phyloP scores from a whole-genome alignment of 345 rosid species.

The Theobroma cacao region DNA sequence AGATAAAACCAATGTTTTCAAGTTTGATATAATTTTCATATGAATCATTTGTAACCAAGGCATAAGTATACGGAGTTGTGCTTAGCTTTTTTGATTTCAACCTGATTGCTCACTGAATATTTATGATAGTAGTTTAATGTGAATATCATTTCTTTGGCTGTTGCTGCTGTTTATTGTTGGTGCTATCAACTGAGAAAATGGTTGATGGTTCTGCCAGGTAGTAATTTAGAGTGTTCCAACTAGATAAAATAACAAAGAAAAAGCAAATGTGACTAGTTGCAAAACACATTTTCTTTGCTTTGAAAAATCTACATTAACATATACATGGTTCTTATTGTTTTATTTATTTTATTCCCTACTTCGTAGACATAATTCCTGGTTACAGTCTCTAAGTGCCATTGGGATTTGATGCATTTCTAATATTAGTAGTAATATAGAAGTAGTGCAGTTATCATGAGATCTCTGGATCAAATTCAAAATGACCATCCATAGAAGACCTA shows the following conservation, averaged over 20 bases:
- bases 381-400: neutral
- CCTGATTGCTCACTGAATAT: neutral
- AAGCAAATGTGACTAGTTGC: neutral
- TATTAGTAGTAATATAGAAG: too few relatives aligned
- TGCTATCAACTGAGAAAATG: neutral
- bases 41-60: neutral
- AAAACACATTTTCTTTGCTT: neutral
- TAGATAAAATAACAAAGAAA: neutral
- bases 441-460: neutral
- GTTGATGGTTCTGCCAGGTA: neutral
- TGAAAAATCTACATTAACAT: neutral
- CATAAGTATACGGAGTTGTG: neutral
- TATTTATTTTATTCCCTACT: too few relatives aligned
- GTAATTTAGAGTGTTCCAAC: neutral
- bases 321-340: neutral
- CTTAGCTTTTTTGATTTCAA: neutral
- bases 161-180: constrained; percentile 6
- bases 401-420: neutral
- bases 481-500: neutral
- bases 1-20: neutral
- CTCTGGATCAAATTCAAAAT: neutral
- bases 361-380: neutral
- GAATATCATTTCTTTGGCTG: neutral
- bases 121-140: neutral
- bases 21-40: neutral